Evolutionary conservation across 2,329 filamentous ascomycete species (phyloP).

Genomic region (Epichloe uncinata): DNA sequence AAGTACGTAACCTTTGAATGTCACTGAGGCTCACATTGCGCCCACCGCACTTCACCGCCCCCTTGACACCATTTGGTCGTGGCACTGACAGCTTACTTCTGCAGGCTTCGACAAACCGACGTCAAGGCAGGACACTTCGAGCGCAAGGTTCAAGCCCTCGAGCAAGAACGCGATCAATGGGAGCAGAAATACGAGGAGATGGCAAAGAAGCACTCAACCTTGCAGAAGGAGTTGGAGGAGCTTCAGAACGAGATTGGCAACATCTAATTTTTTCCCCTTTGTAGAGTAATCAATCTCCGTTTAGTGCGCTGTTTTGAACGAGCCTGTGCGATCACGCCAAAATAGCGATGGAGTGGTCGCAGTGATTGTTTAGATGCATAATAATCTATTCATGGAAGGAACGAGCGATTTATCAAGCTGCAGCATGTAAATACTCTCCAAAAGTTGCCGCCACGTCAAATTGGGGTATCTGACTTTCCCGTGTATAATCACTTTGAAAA

Average conservation of each 20-base stretch:
- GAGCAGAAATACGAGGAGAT: conserved; percentile 98
- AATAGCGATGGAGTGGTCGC: neutral
- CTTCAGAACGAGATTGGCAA: conserved; percentile 87
- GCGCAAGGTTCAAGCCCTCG: conserved; percentile 95
- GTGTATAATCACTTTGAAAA: neutral
- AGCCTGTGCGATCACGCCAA: neutral
- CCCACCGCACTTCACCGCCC: neutral
- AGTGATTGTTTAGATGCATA: conserved; percentile 11
- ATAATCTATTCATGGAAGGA: conserved; percentile 14
- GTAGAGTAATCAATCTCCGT: conserved; percentile 10
- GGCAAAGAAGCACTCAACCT: conserved; percentile 69
- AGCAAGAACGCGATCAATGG: conserved; percentile 85
- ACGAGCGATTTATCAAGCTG: conserved; percentile 16
- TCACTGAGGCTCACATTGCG: neutral
- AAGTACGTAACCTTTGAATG: conserved; percentile 53
- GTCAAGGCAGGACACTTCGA: conserved; percentile 99
- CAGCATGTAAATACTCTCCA: conserved; percentile 18
- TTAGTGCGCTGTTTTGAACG: neutral
- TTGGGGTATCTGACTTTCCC: conserved; percentile 17
- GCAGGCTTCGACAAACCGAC: conserved; percentile 93
- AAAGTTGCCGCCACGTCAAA: conserved; percentile 16
- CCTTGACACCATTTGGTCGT: neutral
- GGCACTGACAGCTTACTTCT: conserved; percentile 9
- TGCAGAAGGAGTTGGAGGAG: conserved; percentile 84
- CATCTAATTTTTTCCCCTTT: conserved; percentile 46